Evolutionary conservation across 345 rosid species (phyloP).

Genomic region (Erodium maritimum): DNA sequence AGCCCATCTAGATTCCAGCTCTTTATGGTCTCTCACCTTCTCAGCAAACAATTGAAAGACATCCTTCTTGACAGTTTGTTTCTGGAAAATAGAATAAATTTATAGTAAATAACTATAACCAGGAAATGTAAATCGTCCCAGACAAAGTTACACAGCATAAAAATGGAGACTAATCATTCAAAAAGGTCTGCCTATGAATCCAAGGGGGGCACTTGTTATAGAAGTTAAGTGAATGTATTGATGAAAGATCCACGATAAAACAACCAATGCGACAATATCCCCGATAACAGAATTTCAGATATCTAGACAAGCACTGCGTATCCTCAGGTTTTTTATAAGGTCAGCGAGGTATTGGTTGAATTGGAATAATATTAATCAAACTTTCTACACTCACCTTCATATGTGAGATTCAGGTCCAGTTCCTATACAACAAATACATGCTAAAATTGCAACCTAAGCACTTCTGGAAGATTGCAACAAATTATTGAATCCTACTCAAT

Average conservation of each 20-base stretch:
- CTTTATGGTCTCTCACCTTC: constrained; percentile 95
- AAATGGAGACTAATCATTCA: no score
- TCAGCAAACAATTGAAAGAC: constrained; percentile 92
- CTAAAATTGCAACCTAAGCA: background rate
- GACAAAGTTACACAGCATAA: background rate
- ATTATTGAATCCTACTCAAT: background rate
- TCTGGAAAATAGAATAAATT: constrained; percentile 24
- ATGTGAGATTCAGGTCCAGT: background rate
- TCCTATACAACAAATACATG: background rate
- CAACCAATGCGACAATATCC: background rate
- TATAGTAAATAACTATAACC: constrained; percentile 2
- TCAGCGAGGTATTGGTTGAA: background rate
- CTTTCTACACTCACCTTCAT: background rate
- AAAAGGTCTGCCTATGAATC: background rate
- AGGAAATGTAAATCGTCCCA: constrained; percentile 3
- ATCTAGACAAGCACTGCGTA: no score
- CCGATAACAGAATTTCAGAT: background rate
- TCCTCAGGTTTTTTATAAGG: background rate
- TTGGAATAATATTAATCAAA: no score
- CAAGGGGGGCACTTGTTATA: background rate
- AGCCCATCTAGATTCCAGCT: constrained; percentile 90
- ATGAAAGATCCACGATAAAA: background rate
- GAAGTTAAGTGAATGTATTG: background rate
- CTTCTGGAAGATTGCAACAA: background rate
- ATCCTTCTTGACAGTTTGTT: constrained; percentile 81